A percentile compares a stretch with the other conserved stretches of the same genome.
phyloP scores from a whole-genome alignment of 106 monocot genomes.

The Hemerocallis citrina region DNA sequence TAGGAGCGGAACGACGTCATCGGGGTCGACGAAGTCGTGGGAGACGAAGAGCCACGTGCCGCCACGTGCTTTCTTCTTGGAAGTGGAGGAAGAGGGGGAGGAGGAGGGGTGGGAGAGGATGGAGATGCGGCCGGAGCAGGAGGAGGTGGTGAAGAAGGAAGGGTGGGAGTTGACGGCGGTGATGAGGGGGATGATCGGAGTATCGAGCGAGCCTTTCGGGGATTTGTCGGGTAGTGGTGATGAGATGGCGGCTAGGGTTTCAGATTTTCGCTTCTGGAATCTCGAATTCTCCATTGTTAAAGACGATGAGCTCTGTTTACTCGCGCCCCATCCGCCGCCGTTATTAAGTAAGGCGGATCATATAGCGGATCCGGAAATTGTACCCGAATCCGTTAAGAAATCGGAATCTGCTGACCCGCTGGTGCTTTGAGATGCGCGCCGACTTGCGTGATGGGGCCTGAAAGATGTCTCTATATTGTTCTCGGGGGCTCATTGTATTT shows the following conservation, averaged over 20 bases:
- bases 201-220: conserved; percentile 76
- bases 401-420: too few relatives aligned
- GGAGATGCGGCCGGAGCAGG: conserved; percentile 95
- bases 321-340: too few relatives aligned
- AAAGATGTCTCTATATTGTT: too few relatives aligned
- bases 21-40: conserved; percentile 64
- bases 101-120: conserved; percentile 40
- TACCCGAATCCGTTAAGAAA: too few relatives aligned
- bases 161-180: conserved; percentile 53
- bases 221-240: conserved; percentile 66
- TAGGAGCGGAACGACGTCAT: conserved; percentile 31
- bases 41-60: conserved; percentile 73
- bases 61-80: conserved; percentile 85
- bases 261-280: conserved; percentile 62
- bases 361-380: too few relatives aligned
- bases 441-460: too few relatives aligned
- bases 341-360: too few relatives aligned
- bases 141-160: conserved; percentile 88
- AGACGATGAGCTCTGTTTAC: too few relatives aligned
- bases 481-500: too few relatives aligned
- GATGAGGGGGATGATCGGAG: conserved; percentile 58
- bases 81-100: not conserved
- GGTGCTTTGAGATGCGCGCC: too few relatives aligned
- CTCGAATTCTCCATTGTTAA: too few relatives aligned
- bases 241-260: conserved; percentile 45